These are phyloP conservation scores for Helicocarpus griseus DNA, from an alignment of 2,329 filamentous ascomycete genomes.

Conservation along the genomic window DNA sequence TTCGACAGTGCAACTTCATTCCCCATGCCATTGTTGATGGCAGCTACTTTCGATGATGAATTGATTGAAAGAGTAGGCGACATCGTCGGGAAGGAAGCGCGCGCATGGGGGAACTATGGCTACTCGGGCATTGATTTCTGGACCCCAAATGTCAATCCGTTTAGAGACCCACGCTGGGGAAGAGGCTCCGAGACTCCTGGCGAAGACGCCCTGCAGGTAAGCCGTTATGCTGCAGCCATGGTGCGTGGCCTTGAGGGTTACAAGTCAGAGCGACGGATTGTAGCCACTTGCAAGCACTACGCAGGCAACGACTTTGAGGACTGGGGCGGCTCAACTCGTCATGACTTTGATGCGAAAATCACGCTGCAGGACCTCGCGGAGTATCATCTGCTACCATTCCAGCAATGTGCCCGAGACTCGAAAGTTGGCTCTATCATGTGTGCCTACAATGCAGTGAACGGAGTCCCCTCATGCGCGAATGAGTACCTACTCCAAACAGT, in stretches of 20 bases:
- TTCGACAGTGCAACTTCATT: constrained; percentile 52
- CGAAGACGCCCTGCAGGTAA: constrained; percentile 43
- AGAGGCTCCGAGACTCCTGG: constrained; percentile 49
- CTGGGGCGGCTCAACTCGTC: constrained; percentile 30
- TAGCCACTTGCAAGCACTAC: constrained; percentile 50
- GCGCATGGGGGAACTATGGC: constrained; percentile 51
- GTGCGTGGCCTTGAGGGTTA: constrained; percentile 42
- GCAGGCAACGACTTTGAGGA: constrained; percentile 46
- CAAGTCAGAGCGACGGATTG: constrained; percentile 27
- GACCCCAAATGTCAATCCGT: constrained; percentile 58
- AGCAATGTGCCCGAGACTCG: constrained; percentile 50
- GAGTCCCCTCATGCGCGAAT: constrained; percentile 53
- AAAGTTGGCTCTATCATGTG: constrained; percentile 50
- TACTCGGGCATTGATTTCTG: constrained; percentile 37
- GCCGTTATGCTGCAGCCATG: constrained; percentile 39
- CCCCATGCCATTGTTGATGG: constrained; percentile 49
- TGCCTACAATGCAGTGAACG: constrained; percentile 53
- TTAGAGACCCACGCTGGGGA: constrained; percentile 52
- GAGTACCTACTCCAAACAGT: constrained; percentile 51
- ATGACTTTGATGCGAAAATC: constrained; percentile 45
- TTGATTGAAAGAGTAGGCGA: constrained; percentile 45
- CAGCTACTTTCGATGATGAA: constrained; percentile 51
- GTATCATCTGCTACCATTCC: constrained; percentile 56
- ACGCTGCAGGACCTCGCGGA: constrained; percentile 52
- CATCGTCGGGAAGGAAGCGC: constrained; percentile 44